Base-by-base conservation (phyloP, 192 early-diverging fungal species). In the Gigaspora rosea region DNA sequence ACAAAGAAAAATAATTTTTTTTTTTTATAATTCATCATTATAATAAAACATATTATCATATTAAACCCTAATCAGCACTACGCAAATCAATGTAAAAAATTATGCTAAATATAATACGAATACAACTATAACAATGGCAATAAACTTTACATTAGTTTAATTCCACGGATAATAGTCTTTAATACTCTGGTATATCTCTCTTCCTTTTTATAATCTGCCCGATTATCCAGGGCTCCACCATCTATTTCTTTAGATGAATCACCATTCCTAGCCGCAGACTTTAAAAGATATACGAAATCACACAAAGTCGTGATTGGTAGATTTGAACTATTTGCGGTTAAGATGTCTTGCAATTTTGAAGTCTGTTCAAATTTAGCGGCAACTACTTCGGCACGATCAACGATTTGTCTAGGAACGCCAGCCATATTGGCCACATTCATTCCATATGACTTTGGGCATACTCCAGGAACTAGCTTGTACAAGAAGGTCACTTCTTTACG, bases 351-450 rank as follows among this genome's bases (percentile, higher is more conserved):
- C 0, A 80, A 51, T 20, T 54, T 71, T 47, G 88, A 84, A 32
- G 80, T 74, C 51, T 80, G 67, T 75, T 98, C 96, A 80, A 97
- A 97, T 47, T 90, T 72, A 7, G 88, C 86, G 0, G 95, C 94
- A 59, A 93, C 85, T 8, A 68, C 73, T 54, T 88, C 89, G 16
- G 96, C 96, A 20, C 87, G 82, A 41, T 88, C 84, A 7, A 97
- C 88, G 61, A 97, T 89, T 8, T 78, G 46, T 33, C 82, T 36
- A 0, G 95, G 95, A 15, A 99, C 89, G 8, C 95, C 95, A 0
- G 97, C 98, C 94, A 98, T 98, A n/a, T 85, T 86, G 5, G 98
- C 98, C 0, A 98, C 96, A 74, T 98, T 98, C 96, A 98, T 98
- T 63, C 98, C 98, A 78, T 95, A 97, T 32, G 94, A 95, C 82